These are phyloP conservation scores for Xylaria sp. DNA, from an alignment of 2,329 filamentous ascomycete species.

Conservation along the genomic window DNA sequence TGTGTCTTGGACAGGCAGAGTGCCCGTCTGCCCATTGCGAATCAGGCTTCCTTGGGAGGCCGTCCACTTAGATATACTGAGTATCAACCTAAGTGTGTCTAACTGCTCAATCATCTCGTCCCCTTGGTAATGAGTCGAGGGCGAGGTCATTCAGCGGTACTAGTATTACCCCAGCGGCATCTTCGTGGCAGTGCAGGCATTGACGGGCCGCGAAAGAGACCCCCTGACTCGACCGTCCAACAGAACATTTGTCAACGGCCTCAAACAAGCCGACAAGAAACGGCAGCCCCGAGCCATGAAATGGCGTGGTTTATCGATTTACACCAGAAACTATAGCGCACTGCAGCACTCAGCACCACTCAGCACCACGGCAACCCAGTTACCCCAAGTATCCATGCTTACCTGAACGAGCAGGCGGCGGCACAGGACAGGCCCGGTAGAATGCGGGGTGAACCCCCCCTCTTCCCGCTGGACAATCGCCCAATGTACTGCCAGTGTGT, in stretches of 20 bases:
- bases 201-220: conserved; percentile 3
- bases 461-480: conserved; percentile 4
- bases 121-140: background rate
- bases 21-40: too few species aligned
- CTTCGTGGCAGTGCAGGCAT: background rate
- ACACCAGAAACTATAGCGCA: background rate
- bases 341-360: background rate
- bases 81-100: too few species aligned
- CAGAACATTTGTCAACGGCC: conserved; percentile 14
- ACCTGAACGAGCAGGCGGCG: conserved; percentile 18
- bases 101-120: background rate
- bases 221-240: conserved; percentile 15
- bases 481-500: background rate
- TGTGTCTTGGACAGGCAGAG: too few species aligned
- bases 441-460: conserved; percentile 31
- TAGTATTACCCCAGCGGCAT: background rate
- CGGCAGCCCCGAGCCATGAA: conserved; percentile 15
- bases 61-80: too few species aligned
- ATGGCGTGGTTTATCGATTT: conserved; percentile 28
- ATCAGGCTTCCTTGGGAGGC: too few species aligned
- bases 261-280: conserved; percentile 12
- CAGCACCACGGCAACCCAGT: background rate
- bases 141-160: conserved; percentile 2
- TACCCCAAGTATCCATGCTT: background rate
- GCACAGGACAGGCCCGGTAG: conserved; percentile 22